These are phyloP conservation scores for Kipferlia bialata DNA, from an alignment of 78 protist species.

Conservation along the genomic window DNA sequence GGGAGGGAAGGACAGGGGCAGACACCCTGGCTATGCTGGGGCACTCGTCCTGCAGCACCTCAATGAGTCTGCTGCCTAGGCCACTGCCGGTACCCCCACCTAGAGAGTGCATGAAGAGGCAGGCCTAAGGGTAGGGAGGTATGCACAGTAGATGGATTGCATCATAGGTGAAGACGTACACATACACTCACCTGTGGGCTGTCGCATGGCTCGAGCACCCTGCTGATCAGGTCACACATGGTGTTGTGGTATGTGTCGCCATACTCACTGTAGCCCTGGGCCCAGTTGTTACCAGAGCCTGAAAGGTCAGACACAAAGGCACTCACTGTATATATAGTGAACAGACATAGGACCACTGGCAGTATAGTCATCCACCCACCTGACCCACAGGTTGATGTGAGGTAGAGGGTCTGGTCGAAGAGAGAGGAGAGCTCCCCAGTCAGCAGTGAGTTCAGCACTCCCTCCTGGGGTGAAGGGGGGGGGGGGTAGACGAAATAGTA, in stretches of 20 bases:
- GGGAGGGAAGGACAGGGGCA: constrained; percentile 41
- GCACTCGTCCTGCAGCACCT: constrained; percentile 39
- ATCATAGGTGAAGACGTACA: no score
- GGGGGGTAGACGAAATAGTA: no score
- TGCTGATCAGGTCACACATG: constrained; percentile 18
- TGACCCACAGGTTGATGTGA: constrained; percentile 44
- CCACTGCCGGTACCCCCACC: constrained; percentile 80
- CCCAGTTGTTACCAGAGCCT: constrained; percentile 59
- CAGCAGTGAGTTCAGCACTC: constrained; percentile 44
- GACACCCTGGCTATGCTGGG: constrained; percentile 29
- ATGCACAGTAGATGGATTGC: no score
- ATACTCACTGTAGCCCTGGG: constrained; percentile 32
- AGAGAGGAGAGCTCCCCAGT: constrained; percentile 36
- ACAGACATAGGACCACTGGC: no score
- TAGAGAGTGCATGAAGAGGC: constrained; percentile 40
- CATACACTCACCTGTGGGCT: constrained; percentile 29
- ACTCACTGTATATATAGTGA: no score
- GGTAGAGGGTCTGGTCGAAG: constrained; percentile 38
- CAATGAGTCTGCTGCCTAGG: constrained; percentile 43
- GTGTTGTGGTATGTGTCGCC: constrained; percentile 33
- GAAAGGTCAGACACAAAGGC: neutral
- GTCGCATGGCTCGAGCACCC: constrained; percentile 44
- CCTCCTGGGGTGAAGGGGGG: no score
- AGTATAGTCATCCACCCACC: no score
- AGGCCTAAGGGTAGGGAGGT: no score